Evolutionary conservation across 2,329 filamentous ascomycete species (phyloP), one percentile per base, ranked within the genome.

Genomic region (Pestalotiopsis sp.): DNA sequence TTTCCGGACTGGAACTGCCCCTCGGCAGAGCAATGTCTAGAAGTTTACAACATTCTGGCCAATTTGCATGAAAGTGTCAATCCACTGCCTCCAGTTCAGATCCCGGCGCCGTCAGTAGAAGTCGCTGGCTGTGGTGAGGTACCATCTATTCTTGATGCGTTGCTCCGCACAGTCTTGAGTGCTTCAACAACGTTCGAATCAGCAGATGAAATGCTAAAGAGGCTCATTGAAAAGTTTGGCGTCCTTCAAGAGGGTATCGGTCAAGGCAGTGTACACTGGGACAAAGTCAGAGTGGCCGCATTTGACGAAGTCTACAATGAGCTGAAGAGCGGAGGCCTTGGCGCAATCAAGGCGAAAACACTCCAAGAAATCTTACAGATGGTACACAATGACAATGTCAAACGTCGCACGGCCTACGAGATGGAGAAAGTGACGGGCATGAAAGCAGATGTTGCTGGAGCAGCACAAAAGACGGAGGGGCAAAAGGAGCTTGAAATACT

Each of bases 331-430:
- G 93, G 92, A 11, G 94, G 94, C 0, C 82, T 95, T 2, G 91
- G 89, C 2, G 86, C 87, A n/a, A 84, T 85, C 17, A 96, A 95
- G 79, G 90, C 89, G 69, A 90, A 86, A 66, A 85, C 91, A 72
- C 93, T 97, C 75, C 94, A 95, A 77, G 80, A 81, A 17, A 94
- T 94, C 45, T 83, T 97, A 9, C 87, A 94, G 65, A 89, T 90
- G 79, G 91, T 94, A 0, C 89, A 92, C 75, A 82, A 89, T 59
- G 90, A 94, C 72, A 94, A 93, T 67, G 81, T 88, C 31, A 70
- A 76, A 36, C 75, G 80, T 25, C 75, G 76, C 14, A 79, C 86
- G 23, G 84, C 84, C 0, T 82, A 90, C 25, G 62, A 82, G 1
- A 76, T 79, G 39, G 84, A 84, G 52, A 81, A 82, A 61, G 69